Conservation (phyloP, 2,329 filamentous ascomycete species). For the Aschersonia sp. region DNA sequence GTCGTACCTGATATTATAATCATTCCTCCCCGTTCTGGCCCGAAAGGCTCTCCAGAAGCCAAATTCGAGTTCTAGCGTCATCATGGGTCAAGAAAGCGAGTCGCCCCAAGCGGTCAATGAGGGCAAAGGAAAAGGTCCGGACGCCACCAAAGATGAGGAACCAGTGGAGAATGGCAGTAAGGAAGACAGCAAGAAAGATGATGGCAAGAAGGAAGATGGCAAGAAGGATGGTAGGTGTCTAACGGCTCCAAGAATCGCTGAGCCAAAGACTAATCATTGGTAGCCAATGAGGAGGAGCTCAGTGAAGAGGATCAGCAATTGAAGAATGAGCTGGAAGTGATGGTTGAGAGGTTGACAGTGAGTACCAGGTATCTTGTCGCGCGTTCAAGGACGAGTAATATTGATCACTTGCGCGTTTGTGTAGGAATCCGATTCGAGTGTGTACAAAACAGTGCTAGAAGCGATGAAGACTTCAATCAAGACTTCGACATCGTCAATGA, state of each 20-base stretch:
- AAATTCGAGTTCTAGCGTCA: conserved; percentile 11
- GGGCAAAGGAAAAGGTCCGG: conserved; percentile 85
- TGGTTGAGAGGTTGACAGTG: conserved; percentile 88
- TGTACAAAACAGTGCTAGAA: conserved; percentile 87
- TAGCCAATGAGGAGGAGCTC: conserved; percentile 60
- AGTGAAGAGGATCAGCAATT: conserved; percentile 97
- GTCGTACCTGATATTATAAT: background rate
- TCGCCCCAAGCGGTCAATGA: conserved; percentile 75
- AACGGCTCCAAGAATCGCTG: conserved; percentile 1
- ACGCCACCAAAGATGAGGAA: conserved; percentile 58
- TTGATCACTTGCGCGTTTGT: background rate
- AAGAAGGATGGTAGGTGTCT: conserved; percentile 31
- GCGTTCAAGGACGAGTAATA: too few relatives aligned
- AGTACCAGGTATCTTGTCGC: conserved; percentile 7
- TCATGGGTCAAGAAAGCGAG: conserved; percentile 91
- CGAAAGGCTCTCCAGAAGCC: too few relatives aligned
- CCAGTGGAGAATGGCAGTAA: conserved; percentile 59
- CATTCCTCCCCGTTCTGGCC: too few relatives aligned
- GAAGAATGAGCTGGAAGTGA: conserved; percentile 95
- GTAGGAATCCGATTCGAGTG: conserved; percentile 70
- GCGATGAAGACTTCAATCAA: conserved; percentile 98
- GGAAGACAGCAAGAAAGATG: conserved; percentile 53
- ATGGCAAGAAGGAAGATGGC: conserved; percentile 68
- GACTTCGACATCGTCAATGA: conserved; percentile 98
- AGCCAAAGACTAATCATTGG: conserved; percentile 9